Evolutionary conservation across 192 early-diverging fungal species (phyloP).

Genomic region (Linnemannia schmuckeri): DNA sequence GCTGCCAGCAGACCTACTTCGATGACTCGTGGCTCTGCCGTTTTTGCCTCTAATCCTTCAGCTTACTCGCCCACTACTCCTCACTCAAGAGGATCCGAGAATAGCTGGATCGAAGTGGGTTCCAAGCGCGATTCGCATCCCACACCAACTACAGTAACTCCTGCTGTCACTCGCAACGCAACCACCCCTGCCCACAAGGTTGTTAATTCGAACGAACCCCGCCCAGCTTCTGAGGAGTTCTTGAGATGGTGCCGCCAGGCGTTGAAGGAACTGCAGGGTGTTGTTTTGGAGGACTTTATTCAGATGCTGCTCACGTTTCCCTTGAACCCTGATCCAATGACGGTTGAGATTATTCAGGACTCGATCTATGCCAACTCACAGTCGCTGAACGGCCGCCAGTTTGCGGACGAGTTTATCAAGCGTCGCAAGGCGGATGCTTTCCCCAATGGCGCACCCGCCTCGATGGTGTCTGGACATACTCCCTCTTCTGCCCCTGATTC

Average conservation of each 20-base stretch:
- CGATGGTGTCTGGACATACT: slow-evolving; percentile 6
- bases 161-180: slow-evolving; percentile 17
- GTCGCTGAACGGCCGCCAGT: slow-evolving; percentile 79
- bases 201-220: slow-evolving; percentile 44
- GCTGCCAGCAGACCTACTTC: slow-evolving; percentile 18
- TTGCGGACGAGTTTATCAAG: slow-evolving; percentile 84
- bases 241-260: slow-evolving; percentile 78
- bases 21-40: slow-evolving; percentile 16
- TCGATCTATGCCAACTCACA: slow-evolving; percentile 81
- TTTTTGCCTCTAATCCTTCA: slow-evolving; percentile 22
- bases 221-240: slow-evolving; percentile 74
- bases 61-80: slow-evolving; percentile 17
- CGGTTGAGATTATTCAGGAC: slow-evolving; percentile 83
- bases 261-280: slow-evolving; percentile 67
- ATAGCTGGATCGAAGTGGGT: slow-evolving; percentile 44
- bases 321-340: slow-evolving; percentile 68
- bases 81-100: slow-evolving; percentile 7
- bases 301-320: slow-evolving; percentile 84
- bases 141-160: neutral
- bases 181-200: neutral
- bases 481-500: slow-evolving; percentile 18
- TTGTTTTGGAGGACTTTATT: slow-evolving; percentile 78
- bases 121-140: slow-evolving; percentile 25
- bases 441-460: slow-evolving; percentile 44
- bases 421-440: slow-evolving; percentile 77